phyloP scores from a whole-genome alignment of 768 basidiomycete genomes.

The Dictyophora rubrovolvata region DNA sequence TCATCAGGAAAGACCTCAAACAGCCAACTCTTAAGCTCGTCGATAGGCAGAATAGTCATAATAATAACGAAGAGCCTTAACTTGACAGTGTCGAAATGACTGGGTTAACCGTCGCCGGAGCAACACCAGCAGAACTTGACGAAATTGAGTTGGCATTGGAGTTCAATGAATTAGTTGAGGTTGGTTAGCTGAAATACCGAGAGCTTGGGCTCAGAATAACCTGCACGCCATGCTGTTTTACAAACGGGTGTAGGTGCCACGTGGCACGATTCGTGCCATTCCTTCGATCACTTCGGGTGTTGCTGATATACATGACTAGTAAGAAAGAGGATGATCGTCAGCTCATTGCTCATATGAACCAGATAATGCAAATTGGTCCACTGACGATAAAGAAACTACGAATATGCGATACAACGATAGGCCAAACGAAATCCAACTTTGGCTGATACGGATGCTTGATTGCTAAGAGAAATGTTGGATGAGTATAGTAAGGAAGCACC shows the following conservation, averaged over 20 bases:
- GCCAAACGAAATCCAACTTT: background rate
- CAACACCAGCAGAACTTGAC: no score
- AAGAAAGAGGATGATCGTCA: background rate
- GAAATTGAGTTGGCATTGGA: no score
- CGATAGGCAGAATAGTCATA: background rate
- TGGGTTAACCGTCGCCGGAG: background rate
- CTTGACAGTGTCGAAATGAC: background rate
- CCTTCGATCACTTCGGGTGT: background rate
- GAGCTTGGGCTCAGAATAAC: background rate
- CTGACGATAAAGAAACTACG: background rate
- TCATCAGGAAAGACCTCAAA: background rate
- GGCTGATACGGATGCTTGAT: constrained; percentile 7
- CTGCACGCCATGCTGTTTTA: background rate
- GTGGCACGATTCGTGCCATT: background rate
- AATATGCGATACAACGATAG: background rate
- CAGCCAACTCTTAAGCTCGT: constrained; percentile 2
- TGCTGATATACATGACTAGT: background rate
- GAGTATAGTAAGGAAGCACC: background rate
- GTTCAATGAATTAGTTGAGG: background rate
- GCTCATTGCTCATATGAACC: no score
- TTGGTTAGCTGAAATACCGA: background rate
- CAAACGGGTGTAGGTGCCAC: background rate
- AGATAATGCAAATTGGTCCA: no score
- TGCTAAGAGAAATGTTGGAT: background rate
- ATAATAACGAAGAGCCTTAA: constrained; percentile 1